phyloP scores from a whole-genome alignment of 495 filamentous ascomycete genomes.

The Podospora pseudoanserina region DNA sequence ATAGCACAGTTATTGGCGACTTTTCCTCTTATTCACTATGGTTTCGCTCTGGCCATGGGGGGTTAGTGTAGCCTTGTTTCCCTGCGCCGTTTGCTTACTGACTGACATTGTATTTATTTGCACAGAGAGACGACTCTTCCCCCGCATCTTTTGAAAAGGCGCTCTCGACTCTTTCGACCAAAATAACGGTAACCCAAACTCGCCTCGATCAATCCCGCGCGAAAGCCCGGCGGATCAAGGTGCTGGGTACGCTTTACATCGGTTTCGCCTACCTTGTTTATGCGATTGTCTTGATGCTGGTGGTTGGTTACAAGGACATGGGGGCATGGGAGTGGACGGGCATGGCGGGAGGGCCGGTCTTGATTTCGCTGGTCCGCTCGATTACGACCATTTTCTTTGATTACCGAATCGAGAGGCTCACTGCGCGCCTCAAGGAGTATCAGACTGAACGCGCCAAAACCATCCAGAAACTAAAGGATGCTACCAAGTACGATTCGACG shows the following conservation, averaged over 20 bases:
- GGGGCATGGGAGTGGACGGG: slow-evolving; percentile 69
- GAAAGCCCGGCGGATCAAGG: slow-evolving; percentile 71
- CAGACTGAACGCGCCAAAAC: slow-evolving; percentile 76
- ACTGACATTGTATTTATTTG: not conserved
- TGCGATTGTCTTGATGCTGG: slow-evolving; percentile 70
- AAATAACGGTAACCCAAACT: slow-evolving; percentile 68
- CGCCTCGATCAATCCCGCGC: slow-evolving; percentile 69
- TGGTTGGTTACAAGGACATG: slow-evolving; percentile 82
- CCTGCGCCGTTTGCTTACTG: slow-evolving; percentile 49
- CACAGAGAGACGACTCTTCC: slow-evolving; percentile 74
- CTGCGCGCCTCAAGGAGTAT: slow-evolving; percentile 64
- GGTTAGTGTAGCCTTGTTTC: slow-evolving; percentile 41
- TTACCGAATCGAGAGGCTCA: slow-evolving; percentile 68
- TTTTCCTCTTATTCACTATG: slow-evolving; percentile 46
- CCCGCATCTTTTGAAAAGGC: slow-evolving; percentile 90
- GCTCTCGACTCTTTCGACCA: slow-evolving; percentile 71
- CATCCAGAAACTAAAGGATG: slow-evolving; percentile 89
- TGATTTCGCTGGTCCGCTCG: slow-evolving; percentile 69
- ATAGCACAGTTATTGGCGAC: not conserved
- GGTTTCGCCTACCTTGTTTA: slow-evolving; percentile 86
- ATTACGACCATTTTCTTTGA: slow-evolving; percentile 66
- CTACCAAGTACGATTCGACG: slow-evolving; percentile 93
- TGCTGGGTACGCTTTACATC: slow-evolving; percentile 84
- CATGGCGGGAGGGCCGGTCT: slow-evolving; percentile 70
- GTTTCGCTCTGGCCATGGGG: slow-evolving; percentile 69